Percentiles rank a stretch among this genome's conserved stretches.
Evolutionary conservation across 306 rosid genomes (phyloP).

Genomic region (Citrullus mucosospermus): DNA sequence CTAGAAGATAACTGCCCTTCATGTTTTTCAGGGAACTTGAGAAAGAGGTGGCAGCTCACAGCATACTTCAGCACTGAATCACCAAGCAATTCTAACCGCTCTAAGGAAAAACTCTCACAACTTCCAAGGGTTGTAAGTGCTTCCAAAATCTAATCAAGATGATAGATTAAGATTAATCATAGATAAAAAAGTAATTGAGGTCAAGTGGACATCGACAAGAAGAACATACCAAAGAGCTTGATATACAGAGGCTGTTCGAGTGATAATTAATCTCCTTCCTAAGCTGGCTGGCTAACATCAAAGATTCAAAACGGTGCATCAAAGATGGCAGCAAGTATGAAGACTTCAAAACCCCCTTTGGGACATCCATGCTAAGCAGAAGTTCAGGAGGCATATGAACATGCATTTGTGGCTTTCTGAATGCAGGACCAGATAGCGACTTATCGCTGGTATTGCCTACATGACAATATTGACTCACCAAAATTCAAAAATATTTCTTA

Average conservation of each 20-base stretch:
- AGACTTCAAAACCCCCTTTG: conserved; percentile 49
- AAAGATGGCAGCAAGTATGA: conserved; percentile 72
- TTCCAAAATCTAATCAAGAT: conserved; percentile 56
- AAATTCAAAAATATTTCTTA: background rate
- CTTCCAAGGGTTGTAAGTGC: conserved; percentile 79
- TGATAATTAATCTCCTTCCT: conserved; percentile 53
- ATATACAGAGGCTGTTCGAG: conserved; percentile 27
- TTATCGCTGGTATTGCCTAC: conserved; percentile 34
- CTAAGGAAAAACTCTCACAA: conserved; percentile 68
- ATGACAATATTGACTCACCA: background rate
- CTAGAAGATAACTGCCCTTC: conserved; percentile 65
- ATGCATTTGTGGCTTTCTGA: conserved; percentile 39
- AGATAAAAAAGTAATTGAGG: background rate
- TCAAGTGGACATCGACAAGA: background rate
- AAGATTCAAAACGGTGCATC: conserved; percentile 71
- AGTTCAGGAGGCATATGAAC: conserved; percentile 92
- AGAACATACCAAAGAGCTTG: conserved; percentile 56
- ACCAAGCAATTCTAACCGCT: conserved; percentile 93
- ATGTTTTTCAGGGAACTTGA: conserved; percentile 54
- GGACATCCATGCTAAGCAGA: conserved; percentile 37
- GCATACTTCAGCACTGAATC: conserved; percentile 82
- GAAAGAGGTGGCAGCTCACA: conserved; percentile 75
- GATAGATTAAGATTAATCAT: conserved; percentile 7
- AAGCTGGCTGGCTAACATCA: conserved; percentile 85
- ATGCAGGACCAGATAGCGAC: conserved; percentile 18